phyloP scores from a whole-genome alignment of 495 filamentous ascomycete genomes.

The Trichoderma orchidacearum region DNA sequence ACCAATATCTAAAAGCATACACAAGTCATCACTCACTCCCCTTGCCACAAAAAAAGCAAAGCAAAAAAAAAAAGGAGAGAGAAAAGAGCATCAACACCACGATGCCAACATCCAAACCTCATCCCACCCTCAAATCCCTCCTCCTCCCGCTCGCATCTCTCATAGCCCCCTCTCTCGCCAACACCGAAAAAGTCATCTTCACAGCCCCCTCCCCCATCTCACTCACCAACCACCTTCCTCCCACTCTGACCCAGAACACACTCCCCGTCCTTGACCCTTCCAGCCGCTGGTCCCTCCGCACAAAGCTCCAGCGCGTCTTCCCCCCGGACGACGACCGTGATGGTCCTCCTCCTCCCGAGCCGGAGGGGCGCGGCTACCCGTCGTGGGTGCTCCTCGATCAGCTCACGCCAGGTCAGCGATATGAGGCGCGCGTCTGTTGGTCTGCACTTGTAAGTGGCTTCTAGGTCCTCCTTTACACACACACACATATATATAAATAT shows the following conservation, averaged over 20 bases:
- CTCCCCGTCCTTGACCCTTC: slow-evolving; percentile 49
- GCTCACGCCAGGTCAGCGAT: slow-evolving; percentile 59
- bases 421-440: slow-evolving; percentile 94
- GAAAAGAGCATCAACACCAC: neutral
- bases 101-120: neutral
- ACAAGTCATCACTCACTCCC: too few relatives aligned
- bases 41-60: too few relatives aligned
- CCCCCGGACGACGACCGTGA: slow-evolving; percentile 32
- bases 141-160: neutral
- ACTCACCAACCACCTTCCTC: slow-evolving; percentile 26
- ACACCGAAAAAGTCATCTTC: slow-evolving; percentile 90
- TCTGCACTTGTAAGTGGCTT: slow-evolving; percentile 60
- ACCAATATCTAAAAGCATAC: too few relatives aligned
- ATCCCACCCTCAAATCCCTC: neutral
- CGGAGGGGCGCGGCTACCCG: slow-evolving; percentile 15
- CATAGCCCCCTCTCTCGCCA: slow-evolving; percentile 30
- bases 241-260: slow-evolving; percentile 49
- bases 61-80: too few relatives aligned
- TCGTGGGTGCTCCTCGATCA: slow-evolving; percentile 77
- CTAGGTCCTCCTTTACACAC: neutral
- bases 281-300: slow-evolving; percentile 36
- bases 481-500: neutral
- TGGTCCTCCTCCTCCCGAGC: neutral
- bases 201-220: slow-evolving; percentile 43
- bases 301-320: slow-evolving; percentile 50